phyloP scores from a whole-genome alignment of 2,329 filamentous ascomycete genomes.

The Hansfordia pulvinata region DNA sequence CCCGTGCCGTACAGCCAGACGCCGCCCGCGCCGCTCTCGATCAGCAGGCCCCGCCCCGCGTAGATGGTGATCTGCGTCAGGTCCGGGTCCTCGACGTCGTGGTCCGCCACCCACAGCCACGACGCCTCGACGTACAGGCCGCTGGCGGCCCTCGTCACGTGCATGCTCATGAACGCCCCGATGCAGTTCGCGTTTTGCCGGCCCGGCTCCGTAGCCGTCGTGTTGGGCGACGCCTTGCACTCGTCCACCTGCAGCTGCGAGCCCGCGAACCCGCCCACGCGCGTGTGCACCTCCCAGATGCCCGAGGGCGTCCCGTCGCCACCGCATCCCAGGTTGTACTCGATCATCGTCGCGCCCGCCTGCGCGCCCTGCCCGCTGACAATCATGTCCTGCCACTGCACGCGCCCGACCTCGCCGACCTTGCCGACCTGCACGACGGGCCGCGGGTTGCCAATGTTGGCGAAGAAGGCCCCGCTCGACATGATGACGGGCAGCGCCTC shows the following conservation, averaged over 20 bases:
- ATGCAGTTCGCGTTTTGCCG: constrained; percentile 19
- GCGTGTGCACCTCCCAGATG: constrained; percentile 67
- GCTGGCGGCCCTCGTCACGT: constrained; percentile 22
- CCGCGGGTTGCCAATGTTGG: constrained; percentile 34
- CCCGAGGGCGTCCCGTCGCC: constrained; percentile 25
- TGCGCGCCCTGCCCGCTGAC: constrained; percentile 44
- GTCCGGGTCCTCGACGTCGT: constrained; percentile 33
- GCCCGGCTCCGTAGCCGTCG: constrained; percentile 9
- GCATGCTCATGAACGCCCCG: constrained; percentile 27
- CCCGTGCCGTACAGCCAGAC: constrained; percentile 52
- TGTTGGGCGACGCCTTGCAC: constrained; percentile 35
- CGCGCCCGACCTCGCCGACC: constrained; percentile 37
- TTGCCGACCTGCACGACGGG: constrained; percentile 44
- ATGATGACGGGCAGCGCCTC: constrained; percentile 41
- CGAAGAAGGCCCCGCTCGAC: constrained; percentile 33
- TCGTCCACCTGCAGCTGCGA: constrained; percentile 51
- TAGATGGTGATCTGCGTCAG: constrained; percentile 33
- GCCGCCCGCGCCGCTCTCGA: constrained; percentile 28
- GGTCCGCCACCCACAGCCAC: constrained; percentile 28
- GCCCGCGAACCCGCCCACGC: constrained; percentile 59
- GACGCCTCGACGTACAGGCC: constrained; percentile 28
- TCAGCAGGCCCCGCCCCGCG: constrained; percentile 31
- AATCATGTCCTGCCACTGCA: constrained; percentile 52
- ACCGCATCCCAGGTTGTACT: constrained; percentile 46
- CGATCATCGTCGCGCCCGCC: constrained; percentile 46